A percentile compares a stretch with the other conserved stretches of the same genome.
Evolutionary conservation across 352 stramenopile genomes (phyloP).

Genomic region (Globisporangium viniferum): DNA sequence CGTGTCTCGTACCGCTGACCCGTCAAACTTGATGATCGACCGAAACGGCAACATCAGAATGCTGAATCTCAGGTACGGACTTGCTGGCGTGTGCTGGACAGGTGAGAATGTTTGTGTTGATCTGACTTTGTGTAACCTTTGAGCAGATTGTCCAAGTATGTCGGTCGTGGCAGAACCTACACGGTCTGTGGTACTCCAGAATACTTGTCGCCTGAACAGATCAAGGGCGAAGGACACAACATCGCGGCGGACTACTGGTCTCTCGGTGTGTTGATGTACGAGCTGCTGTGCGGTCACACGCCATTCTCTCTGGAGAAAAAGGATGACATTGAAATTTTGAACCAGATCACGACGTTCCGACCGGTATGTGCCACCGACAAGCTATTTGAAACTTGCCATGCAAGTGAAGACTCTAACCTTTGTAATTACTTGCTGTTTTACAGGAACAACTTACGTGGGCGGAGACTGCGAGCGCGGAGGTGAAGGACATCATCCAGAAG

Average conservation of each 20-base stretch:
- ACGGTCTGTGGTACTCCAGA: conserved; percentile 85
- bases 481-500: conserved; percentile 69
- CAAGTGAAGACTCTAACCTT: neutral
- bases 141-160: conserved; percentile 78
- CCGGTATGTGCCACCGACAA: conserved; percentile 31
- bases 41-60: conserved; percentile 80
- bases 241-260: conserved; percentile 92
- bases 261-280: conserved; percentile 93
- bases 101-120: neutral
- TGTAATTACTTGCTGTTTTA: neutral
- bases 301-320: conserved; percentile 85
- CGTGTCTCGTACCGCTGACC: conserved; percentile 74
- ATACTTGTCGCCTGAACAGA: conserved; percentile 83
- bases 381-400: neutral
- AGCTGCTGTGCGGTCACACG: conserved; percentile 87
- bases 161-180: conserved; percentile 79
- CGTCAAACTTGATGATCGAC: conserved; percentile 79
- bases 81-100: neutral
- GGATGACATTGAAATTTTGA: conserved; percentile 87
- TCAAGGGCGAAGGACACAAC: conserved; percentile 86
- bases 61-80: conserved; percentile 68
- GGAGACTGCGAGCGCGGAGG: conserved; percentile 54
- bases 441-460: conserved; percentile 68
- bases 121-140: conserved; percentile 4
- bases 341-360: conserved; percentile 78